Percentiles rank a stretch among this genome's conserved stretches.
Conservation (phyloP, 2,329 filamentous ascomycete genomes). For the Xylariaceae sp. region DNA sequence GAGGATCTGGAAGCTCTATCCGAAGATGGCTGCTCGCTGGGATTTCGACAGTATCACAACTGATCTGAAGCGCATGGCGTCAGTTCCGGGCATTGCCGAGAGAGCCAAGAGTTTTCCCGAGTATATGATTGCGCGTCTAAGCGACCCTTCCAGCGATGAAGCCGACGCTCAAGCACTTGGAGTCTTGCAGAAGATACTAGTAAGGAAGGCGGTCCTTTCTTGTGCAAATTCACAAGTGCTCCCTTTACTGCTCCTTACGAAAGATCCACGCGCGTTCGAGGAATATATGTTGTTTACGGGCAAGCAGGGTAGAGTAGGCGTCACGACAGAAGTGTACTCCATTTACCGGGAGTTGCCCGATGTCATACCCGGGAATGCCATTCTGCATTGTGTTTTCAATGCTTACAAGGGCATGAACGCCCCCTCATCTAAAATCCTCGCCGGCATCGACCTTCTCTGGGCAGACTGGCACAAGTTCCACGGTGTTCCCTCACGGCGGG, state of each 20-base stretch:
- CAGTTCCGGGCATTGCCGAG: constrained; percentile 26
- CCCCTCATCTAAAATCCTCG: constrained; percentile 35
- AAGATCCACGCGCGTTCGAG: constrained; percentile 39
- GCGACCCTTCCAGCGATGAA: constrained; percentile 5
- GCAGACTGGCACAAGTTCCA: constrained; percentile 44
- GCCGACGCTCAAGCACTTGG: constrained; percentile 18
- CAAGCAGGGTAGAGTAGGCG: constrained; percentile 27
- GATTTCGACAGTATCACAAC: constrained; percentile 28
- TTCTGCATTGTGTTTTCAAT: constrained; percentile 42
- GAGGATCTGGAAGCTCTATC: constrained; percentile 26
- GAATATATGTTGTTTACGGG: constrained; percentile 37
- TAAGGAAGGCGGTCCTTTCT: constrained; percentile 27
- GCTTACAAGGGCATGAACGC: constrained; percentile 29
- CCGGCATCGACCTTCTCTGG: constrained; percentile 43
- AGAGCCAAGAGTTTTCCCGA: constrained; percentile 24
- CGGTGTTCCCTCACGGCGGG: constrained; percentile 38
- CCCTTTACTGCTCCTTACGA: constrained; percentile 38
- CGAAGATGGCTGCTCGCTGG: constrained; percentile 25
- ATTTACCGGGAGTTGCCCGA: constrained; percentile 41
- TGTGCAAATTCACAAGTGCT: constrained; percentile 28
- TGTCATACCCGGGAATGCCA: constrained; percentile 34
- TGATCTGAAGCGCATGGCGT: constrained; percentile 23
- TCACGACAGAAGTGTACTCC: constrained; percentile 41
- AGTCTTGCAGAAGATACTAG: constrained; percentile 27
- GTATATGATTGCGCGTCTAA: constrained; percentile 9